A percentile compares a stretch with the other conserved stretches of the same genome.
Evolutionary conservation across 148 eudicot genomes (phyloP).

Genomic region (Rhododendron kiyosumense): DNA sequence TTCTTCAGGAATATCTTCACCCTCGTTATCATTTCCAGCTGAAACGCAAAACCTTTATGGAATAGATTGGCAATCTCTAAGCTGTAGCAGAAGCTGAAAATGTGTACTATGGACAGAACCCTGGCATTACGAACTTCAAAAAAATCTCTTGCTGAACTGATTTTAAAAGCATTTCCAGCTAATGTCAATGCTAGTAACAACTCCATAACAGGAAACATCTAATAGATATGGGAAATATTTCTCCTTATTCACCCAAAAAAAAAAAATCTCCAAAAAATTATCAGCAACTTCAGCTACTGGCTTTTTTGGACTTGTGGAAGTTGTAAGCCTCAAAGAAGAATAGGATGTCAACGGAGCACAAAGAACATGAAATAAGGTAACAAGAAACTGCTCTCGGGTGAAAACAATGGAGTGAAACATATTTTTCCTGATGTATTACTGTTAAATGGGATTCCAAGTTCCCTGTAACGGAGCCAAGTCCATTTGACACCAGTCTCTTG

Average conservation of each 20-base stretch:
- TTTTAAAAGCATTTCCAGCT: not conserved
- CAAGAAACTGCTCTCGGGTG: not conserved
- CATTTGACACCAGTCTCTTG: not conserved
- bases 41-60: constrained; percentile 28
- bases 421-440: not conserved
- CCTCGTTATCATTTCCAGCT: constrained; percentile 48
- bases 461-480: not conserved
- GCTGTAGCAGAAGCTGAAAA: not conserved
- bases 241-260: not conserved
- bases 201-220: not conserved
- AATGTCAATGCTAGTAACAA: not conserved
- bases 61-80: constrained; percentile 22
- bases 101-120: not conserved
- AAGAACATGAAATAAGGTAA: not conserved
- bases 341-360: not conserved
- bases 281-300: not conserved
- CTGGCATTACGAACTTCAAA: not conserved
- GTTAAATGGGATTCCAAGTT: not conserved
- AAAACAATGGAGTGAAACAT: not conserved
- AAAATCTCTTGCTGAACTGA: not conserved
- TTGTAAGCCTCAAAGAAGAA: not conserved
- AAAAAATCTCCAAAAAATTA: not conserved
- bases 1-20: constrained; percentile 79
- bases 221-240: not conserved
- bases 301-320: not conserved